Evolutionary conservation across 1,284 basidiomycete species (phyloP).

Genomic region (Irpex sp.): DNA sequence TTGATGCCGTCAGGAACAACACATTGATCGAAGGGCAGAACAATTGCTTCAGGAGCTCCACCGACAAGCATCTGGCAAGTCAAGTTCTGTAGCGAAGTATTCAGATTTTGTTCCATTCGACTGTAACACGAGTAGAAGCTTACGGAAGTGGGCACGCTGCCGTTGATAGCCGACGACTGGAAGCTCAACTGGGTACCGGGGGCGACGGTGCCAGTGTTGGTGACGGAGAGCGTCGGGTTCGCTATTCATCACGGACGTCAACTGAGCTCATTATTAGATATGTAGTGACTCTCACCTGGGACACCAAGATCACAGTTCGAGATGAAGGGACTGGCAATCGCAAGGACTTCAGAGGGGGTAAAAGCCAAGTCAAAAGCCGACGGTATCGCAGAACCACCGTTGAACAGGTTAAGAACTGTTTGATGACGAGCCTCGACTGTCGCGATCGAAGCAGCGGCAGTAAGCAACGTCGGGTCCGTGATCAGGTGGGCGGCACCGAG

Average conservation of each 20-base stretch:
- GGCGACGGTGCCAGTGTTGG: slow-evolving; percentile 53
- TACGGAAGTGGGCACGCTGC: slow-evolving; percentile 40
- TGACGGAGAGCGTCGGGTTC: slow-evolving; percentile 59
- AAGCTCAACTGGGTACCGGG: slow-evolving; percentile 64
- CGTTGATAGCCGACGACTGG: slow-evolving; percentile 52
- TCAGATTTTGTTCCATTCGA: background rate
- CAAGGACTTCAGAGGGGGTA: slow-evolving; percentile 66
- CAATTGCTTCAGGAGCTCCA: slow-evolving; percentile 51
- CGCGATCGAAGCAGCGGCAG: slow-evolving; percentile 73
- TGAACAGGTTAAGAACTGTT: slow-evolving; percentile 70
- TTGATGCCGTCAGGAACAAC: slow-evolving; percentile 61
- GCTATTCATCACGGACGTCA: slow-evolving; percentile 32
- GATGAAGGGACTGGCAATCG: slow-evolving; percentile 72
- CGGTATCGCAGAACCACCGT: slow-evolving; percentile 58
- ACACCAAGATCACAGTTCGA: slow-evolving; percentile 67
- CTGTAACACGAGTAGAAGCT: slow-evolving; percentile 17
- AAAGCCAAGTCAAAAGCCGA: slow-evolving; percentile 71
- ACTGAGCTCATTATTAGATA: background rate
- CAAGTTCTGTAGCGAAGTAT: slow-evolving; percentile 37
- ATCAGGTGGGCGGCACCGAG: slow-evolving; percentile 72
- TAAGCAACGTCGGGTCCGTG: slow-evolving; percentile 59
- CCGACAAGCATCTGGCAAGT: slow-evolving; percentile 79
- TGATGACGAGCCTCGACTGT: slow-evolving; percentile 84
- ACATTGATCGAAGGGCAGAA: slow-evolving; percentile 58
- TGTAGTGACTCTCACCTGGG: slow-evolving; percentile 36